Evolutionary conservation across 1,139 yeast genomes (phyloP), one percentile per base, ranked within the genome.

Genomic region (Candida gigantensis): DNA sequence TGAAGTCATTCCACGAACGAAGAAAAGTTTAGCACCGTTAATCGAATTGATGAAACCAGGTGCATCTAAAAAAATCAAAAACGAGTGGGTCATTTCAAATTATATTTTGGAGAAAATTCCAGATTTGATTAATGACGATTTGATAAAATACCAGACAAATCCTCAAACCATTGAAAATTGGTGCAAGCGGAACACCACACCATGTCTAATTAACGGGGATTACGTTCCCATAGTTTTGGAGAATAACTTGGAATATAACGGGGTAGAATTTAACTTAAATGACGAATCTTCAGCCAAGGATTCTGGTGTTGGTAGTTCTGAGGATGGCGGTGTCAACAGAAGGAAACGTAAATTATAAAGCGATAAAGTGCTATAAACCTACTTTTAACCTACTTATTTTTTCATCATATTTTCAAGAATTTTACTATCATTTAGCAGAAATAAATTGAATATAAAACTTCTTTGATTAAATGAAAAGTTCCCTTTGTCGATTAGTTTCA

Each of bases 361-460:
- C 6, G 7, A 19, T 7, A 21, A 10, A 16, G 16, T 6, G 15
- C n/a, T n/a, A n/a, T n/a, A n/a, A n/a, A n/a, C n/a, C n/a, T n/a
- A n/a, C n/a, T n/a, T n/a, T n/a, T n/a, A n/a, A n/a, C n/a, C n/a
- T n/a, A 10, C 18, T n/a, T 25, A 13, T 12, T 9, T 23, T 50
- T 62, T 71, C 30, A 74, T 64, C 37, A 79, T 54, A 24, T 60
- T 60, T 45, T 84, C 92, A 53, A 86, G 60, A 30, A 83, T 65
- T 23, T 65, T 66, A 4, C 76, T 68, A 46, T 77, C 77, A 34
- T 75, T 72, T n/a, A 9, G 16, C 7, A 62, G 43, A 51, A 88
- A 82, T 41, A 86, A 62, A 35, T 82, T 90, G 49, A 88, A 72
- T 7, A 89, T 68, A 50, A 81, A 84, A 47, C 79, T 72, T 28